These are phyloP conservation scores for Talaromyces borbonicus DNA, from an alignment of 495 filamentous ascomycete species.

Conservation along the genomic window DNA sequence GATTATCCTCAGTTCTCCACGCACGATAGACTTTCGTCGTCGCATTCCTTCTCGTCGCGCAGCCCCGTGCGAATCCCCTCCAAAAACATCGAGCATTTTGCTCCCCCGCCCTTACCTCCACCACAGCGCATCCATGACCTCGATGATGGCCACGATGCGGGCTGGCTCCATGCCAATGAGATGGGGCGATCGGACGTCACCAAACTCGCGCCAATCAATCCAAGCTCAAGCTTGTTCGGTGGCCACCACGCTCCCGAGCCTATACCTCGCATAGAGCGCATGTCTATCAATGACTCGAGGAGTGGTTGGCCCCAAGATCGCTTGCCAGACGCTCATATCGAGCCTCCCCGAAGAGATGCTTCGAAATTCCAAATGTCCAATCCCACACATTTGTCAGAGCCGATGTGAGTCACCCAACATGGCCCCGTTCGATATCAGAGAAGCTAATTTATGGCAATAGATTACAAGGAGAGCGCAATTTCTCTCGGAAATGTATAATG, in stretches of 20 bases:
- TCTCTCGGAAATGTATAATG: constrained; percentile 46
- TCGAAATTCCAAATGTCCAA: constrained; percentile 35
- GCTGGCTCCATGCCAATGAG: constrained; percentile 49
- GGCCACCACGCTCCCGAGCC: constrained; percentile 22
- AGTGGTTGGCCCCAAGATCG: constrained; percentile 23
- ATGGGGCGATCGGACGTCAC: constrained; percentile 18
- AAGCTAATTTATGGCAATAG: constrained; percentile 16
- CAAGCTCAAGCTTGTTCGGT: constrained; percentile 46
- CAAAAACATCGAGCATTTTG: constrained; percentile 32
- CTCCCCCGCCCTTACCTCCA: constrained; percentile 55
- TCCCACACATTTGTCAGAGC: constrained; percentile 28
- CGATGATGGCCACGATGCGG: constrained; percentile 46
- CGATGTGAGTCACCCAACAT: constrained; percentile 41
- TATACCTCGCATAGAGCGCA: constrained; percentile 24
- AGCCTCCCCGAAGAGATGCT: constrained; percentile 35
- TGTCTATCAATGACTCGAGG: constrained; percentile 34
- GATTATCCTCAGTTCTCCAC: constrained; percentile 43
- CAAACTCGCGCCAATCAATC: constrained; percentile 37
- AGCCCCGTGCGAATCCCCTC: constrained; percentile 49
- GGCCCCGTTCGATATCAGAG: too few relatives aligned
- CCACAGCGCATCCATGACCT: constrained; percentile 45
- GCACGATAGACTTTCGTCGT: constrained; percentile 20
- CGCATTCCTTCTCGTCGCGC: constrained; percentile 24
- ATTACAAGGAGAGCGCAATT: constrained; percentile 49
- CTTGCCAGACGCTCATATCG: constrained; percentile 33